A percentile compares a stretch with the other conserved stretches of the same genome.
These are phyloP conservation scores for Pseudovirgaria hyperparasitica DNA, from an alignment of 2,329 filamentous ascomycete genomes.

Conservation along the genomic window DNA sequence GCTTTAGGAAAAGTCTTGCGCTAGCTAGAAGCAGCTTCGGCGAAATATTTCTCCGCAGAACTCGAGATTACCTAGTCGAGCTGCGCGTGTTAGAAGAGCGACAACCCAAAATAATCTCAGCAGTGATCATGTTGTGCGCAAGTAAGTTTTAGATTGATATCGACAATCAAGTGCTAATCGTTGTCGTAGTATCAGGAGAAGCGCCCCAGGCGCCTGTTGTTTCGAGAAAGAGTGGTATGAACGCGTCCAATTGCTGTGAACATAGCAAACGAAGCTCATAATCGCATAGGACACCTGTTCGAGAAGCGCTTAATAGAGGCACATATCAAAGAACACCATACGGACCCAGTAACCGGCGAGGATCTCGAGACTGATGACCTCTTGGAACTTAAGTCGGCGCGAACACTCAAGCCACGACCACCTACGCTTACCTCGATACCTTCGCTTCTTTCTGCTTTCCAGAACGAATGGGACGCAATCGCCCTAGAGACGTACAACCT, in stretches of 20 bases:
- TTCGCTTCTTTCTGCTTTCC: conserved; percentile 83
- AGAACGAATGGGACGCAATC: conserved; percentile 95
- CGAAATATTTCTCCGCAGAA: too few species aligned
- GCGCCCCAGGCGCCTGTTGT: conserved; percentile 88
- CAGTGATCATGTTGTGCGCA: conserved; percentile 8
- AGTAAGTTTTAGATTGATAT: conserved; percentile 3
- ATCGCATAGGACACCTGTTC: conserved; percentile 62
- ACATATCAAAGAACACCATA: conserved; percentile 85
- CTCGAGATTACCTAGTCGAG: too few species aligned
- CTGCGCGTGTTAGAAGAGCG: too few species aligned
- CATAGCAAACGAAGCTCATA: conserved; percentile 16
- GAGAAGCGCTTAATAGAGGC: conserved; percentile 92
- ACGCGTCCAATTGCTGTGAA: conserved; percentile 7
- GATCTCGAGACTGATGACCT: conserved; percentile 75
- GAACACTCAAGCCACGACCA: conserved; percentile 76
- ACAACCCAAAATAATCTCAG: too few species aligned
- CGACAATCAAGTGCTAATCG: background rate
- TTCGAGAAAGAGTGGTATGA: conserved; percentile 82
- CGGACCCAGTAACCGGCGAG: conserved; percentile 81
- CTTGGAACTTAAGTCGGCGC: conserved; percentile 70
- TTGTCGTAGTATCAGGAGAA: conserved; percentile 73
- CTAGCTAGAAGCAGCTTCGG: too few species aligned
- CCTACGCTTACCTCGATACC: conserved; percentile 94
- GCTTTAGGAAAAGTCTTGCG: too few species aligned
- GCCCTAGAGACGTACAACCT: conserved; percentile 86